Evolutionary conservation across 169 alveolate genomes (phyloP).

Genomic region (Theileria orientalis): DNA sequence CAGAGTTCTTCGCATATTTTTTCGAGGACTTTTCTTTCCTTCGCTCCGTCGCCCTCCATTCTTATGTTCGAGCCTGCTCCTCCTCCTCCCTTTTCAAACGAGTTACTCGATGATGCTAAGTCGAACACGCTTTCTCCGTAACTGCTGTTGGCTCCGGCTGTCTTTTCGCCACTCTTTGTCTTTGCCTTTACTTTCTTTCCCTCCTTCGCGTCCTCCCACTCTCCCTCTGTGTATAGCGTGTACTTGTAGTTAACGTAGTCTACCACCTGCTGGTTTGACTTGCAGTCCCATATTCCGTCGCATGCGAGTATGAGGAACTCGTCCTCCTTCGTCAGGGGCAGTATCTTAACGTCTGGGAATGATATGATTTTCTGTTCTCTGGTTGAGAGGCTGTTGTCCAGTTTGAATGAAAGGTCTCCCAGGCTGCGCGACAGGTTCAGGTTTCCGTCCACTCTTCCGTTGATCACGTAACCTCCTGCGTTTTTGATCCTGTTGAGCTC

Average conservation of each 20-base stretch:
- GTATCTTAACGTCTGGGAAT: constrained; percentile 89
- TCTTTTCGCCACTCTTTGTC: neutral
- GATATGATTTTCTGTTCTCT: constrained; percentile 92
- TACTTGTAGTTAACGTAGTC: constrained; percentile 65
- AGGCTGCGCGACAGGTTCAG: constrained; percentile 94
- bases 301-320: constrained; percentile 97
- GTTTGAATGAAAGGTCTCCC: constrained; percentile 95
- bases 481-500: constrained; percentile 89
- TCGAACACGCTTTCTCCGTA: neutral
- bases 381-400: constrained; percentile 81
- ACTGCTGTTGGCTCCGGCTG: neutral
- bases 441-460: constrained; percentile 94
- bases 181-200: neutral
- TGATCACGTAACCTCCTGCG: constrained; percentile 95
- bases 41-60: constrained; percentile 10
- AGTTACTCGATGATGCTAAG: constrained; percentile 36
- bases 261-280: constrained; percentile 89
- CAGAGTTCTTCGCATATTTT: constrained; percentile 85
- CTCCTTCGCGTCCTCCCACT: constrained; percentile 53
- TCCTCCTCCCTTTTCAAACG: constrained; percentile 57
- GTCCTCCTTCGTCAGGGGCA: constrained; percentile 80
- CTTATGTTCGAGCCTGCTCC: constrained; percentile 48
- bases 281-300: constrained; percentile 99
- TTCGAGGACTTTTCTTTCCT: constrained; percentile 60
- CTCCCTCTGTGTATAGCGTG: neutral